phyloP scores from a whole-genome alignment of 164 flowering plant genomes.

The Echeveria elegans region DNA sequence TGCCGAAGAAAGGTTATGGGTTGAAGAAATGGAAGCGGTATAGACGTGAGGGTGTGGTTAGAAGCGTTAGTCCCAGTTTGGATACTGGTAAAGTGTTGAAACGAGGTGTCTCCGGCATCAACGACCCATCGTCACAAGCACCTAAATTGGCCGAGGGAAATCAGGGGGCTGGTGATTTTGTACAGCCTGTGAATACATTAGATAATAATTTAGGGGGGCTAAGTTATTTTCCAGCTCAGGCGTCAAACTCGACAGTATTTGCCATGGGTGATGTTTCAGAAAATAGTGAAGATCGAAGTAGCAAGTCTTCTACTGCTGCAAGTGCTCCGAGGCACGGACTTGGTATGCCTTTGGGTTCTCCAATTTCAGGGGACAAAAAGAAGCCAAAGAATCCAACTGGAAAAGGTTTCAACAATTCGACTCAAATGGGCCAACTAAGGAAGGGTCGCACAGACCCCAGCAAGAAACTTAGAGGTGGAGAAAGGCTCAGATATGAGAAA shows the following conservation, averaged over 20 bases:
- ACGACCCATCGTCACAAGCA: slow-evolving; percentile 13
- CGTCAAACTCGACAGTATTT: slow-evolving; percentile 1
- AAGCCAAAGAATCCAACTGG: slow-evolving; percentile 31
- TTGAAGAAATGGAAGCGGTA: slow-evolving; percentile 84
- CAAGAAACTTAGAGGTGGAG: slow-evolving; percentile 57
- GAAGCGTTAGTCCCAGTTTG: slow-evolving; percentile 23
- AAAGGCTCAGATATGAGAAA: slow-evolving; percentile 38
- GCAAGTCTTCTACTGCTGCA: slow-evolving; percentile 74
- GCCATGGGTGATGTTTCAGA: not conserved
- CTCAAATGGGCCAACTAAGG: slow-evolving; percentile 26
- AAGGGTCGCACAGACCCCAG: slow-evolving; percentile 18
- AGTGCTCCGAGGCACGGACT: slow-evolving; percentile 40
- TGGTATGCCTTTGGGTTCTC: slow-evolving; percentile 17
- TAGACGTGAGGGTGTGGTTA: slow-evolving; percentile 30
- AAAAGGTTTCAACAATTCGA: slow-evolving; percentile 23
- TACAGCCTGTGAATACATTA: slow-evolving; percentile 24
- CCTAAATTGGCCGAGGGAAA: slow-evolving; percentile 19
- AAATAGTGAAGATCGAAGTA: slow-evolving; percentile 33
- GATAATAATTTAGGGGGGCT: slow-evolving; percentile 11
- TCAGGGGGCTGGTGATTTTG: slow-evolving; percentile 36
- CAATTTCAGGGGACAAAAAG: slow-evolving; percentile 27
- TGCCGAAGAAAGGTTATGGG: slow-evolving; percentile 47
- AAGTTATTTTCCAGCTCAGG: slow-evolving; percentile 9
- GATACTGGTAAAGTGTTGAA: slow-evolving; percentile 27
- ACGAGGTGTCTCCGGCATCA: slow-evolving; percentile 29